Percentiles rank a stretch among this genome's conserved stretches.
These are phyloP conservation scores for Salix suchowensis DNA, from an alignment of 345 rosid species.

Conservation along the genomic window DNA sequence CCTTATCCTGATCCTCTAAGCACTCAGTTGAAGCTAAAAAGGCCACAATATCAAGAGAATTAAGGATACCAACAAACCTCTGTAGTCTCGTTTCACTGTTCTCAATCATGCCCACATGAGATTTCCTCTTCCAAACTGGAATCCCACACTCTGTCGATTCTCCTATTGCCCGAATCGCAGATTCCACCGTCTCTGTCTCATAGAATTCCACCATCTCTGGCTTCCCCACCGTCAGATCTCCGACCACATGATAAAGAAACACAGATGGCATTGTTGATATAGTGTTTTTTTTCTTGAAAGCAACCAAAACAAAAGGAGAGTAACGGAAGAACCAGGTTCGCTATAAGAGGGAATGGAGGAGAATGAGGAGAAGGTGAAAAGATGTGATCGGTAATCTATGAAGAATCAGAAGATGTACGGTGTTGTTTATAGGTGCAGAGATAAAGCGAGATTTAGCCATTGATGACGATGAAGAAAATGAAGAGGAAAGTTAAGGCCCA, in stretches of 20 bases:
- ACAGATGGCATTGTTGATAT: conserved; percentile 69
- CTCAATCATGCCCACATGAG: conserved; percentile 50
- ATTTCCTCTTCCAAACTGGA: conserved; percentile 82
- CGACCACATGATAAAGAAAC: conserved; percentile 85
- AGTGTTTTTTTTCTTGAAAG: not conserved
- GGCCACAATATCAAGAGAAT: conserved; percentile 76
- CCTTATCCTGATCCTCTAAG: conserved; percentile 72
- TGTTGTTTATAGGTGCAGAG: not conserved
- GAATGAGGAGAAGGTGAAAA: conserved; percentile 64
- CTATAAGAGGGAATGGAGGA: conserved; percentile 82
- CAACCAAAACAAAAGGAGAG: not conserved
- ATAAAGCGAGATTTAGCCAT: conserved; percentile 18
- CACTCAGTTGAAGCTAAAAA: conserved; percentile 71
- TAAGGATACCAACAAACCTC: conserved; percentile 84
- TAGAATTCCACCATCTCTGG: conserved; percentile 83
- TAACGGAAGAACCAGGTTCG: conserved; percentile 4
- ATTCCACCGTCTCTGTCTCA: conserved; percentile 81
- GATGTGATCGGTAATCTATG: conserved; percentile 53
- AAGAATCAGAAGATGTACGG: conserved; percentile 20
- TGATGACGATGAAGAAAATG: not conserved
- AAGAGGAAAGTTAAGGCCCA: conserved; percentile 9
- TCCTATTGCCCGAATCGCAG: conserved; percentile 77
- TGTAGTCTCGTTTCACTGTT: conserved; percentile 65
- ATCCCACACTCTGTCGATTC: conserved; percentile 90
- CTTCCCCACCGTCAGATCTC: conserved; percentile 98